phyloP scores from a whole-genome alignment of 2,329 filamentous ascomycete genomes.

The Trichoderma asperellum region DNA sequence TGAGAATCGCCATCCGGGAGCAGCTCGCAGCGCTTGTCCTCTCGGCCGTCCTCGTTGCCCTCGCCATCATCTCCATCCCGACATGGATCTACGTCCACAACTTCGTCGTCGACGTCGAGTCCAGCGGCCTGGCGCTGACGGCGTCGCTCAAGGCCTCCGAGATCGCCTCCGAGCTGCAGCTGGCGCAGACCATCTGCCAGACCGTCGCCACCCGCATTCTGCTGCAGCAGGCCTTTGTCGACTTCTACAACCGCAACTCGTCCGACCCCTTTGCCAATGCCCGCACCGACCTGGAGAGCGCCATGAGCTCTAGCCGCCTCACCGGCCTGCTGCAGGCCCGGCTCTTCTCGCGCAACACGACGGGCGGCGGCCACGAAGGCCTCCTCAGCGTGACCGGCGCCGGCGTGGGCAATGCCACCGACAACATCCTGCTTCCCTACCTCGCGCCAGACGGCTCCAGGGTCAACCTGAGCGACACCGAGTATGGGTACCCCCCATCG shows the following conservation, averaged over 20 bases:
- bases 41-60: slow-evolving; percentile 70
- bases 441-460: slow-evolving; percentile 58
- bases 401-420: slow-evolving; percentile 42
- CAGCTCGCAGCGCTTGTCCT: slow-evolving; percentile 83
- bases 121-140: slow-evolving; percentile 71
- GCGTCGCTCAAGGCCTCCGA: slow-evolving; percentile 86
- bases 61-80: slow-evolving; percentile 79
- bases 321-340: slow-evolving; percentile 68
- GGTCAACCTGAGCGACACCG: slow-evolving; percentile 63
- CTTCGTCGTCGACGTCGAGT: slow-evolving; percentile 57
- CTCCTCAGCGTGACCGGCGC: slow-evolving; percentile 67
- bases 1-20: slow-evolving; percentile 86
- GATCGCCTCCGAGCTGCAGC: slow-evolving; percentile 74
- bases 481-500: slow-evolving; percentile 68
- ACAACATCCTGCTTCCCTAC: slow-evolving; percentile 65
- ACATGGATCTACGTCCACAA: slow-evolving; percentile 65
- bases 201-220: slow-evolving; percentile 71
- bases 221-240: slow-evolving; percentile 56
- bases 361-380: slow-evolving; percentile 48
- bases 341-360: slow-evolving; percentile 72
- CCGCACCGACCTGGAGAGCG: slow-evolving; percentile 68
- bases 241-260: slow-evolving; percentile 60
- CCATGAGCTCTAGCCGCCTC: slow-evolving; percentile 64
- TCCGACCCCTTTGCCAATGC: slow-evolving; percentile 64
- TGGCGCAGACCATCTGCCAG: slow-evolving; percentile 75